Conservation (phyloP, 306 rosid species). For the Trifolium subterraneum region DNA sequence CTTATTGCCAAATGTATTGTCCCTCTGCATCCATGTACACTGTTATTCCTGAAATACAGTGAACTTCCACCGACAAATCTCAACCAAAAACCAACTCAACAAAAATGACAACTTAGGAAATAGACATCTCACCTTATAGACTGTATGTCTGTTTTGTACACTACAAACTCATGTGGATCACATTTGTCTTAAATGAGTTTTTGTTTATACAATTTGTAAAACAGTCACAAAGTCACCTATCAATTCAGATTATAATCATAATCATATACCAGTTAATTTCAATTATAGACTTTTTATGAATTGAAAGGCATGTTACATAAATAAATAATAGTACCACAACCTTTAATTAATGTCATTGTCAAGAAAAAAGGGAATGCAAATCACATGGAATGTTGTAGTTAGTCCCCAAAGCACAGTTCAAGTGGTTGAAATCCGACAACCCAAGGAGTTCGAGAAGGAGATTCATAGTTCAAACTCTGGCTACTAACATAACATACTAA, state of each 20-base stretch:
- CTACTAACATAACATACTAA: neutral
- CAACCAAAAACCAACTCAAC: neutral
- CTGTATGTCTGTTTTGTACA: conserved; percentile 3
- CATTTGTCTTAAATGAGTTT: neutral
- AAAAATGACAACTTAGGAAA: conserved; percentile 19
- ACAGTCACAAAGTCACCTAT: neutral
- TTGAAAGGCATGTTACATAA: neutral
- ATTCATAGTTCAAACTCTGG: neutral
- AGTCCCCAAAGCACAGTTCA: neutral
- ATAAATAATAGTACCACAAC: neutral
- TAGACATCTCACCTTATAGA: conserved; percentile 40
- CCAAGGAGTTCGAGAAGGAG: neutral
- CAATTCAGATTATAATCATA: conserved; percentile 4
- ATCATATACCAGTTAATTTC: neutral
- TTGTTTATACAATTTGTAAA: neutral
- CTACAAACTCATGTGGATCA: conserved; percentile 9
- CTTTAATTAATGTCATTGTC: neutral
- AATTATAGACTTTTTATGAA: neutral
- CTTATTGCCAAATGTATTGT: conserved; percentile 34
- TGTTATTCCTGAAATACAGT: conserved; percentile 19
- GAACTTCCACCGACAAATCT: conserved; percentile 43
- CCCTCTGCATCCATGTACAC: conserved; percentile 27
- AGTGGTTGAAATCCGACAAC: neutral
- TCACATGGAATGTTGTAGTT: neutral
- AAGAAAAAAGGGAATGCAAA: conserved; percentile 24